A percentile compares a stretch with the other conserved stretches of the same genome.
phyloP scores from a whole-genome alignment of 352 stramenopile genomes.

The Sclerospora graminicola region DNA sequence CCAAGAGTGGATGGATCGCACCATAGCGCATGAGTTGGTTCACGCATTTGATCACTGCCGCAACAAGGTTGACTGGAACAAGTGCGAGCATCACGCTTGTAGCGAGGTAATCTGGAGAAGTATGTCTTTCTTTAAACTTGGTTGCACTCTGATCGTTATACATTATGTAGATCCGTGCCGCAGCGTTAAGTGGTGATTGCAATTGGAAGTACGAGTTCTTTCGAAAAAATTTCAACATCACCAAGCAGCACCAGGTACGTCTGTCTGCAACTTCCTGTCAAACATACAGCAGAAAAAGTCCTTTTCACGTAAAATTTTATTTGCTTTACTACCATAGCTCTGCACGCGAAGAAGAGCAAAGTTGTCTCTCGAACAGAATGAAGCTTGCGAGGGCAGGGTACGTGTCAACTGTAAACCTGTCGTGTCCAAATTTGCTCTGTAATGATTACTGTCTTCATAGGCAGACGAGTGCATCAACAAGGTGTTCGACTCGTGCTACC shows the following conservation, averaged over 20 bases:
- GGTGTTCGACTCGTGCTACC: slow-evolving; percentile 79
- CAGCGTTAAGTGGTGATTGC: slow-evolving; percentile 82
- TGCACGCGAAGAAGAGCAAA: slow-evolving; percentile 86
- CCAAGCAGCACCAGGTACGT: slow-evolving; percentile 79
- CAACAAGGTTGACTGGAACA: slow-evolving; percentile 88
- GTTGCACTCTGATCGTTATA: background rate
- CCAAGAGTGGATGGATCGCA: slow-evolving; percentile 88
- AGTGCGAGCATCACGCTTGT: slow-evolving; percentile 89
- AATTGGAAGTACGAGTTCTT: slow-evolving; percentile 89
- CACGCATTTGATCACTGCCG: slow-evolving; percentile 91
- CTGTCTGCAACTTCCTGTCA: background rate
- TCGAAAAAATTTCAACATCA: slow-evolving; percentile 86
- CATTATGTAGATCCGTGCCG: slow-evolving; percentile 41
- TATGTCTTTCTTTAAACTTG: background rate
- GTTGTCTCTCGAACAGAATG: slow-evolving; percentile 68
- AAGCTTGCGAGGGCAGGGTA: slow-evolving; percentile 67
- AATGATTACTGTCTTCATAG: slow-evolving; percentile 16
- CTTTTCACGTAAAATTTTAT: background rate
- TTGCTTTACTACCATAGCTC: slow-evolving; percentile 23
- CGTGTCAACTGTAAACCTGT: slow-evolving; percentile 1
- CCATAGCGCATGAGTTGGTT: slow-evolving; percentile 88
- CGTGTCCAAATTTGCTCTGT: background rate
- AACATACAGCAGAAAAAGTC: background rate
- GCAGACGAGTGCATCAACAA: slow-evolving; percentile 81
- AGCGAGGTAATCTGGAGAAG: slow-evolving; percentile 54